Evolutionary conservation across 768 basidiomycete genomes (phyloP), one percentile per base, ranked within the genome.

Genomic region (Asterophora parasitica): DNA sequence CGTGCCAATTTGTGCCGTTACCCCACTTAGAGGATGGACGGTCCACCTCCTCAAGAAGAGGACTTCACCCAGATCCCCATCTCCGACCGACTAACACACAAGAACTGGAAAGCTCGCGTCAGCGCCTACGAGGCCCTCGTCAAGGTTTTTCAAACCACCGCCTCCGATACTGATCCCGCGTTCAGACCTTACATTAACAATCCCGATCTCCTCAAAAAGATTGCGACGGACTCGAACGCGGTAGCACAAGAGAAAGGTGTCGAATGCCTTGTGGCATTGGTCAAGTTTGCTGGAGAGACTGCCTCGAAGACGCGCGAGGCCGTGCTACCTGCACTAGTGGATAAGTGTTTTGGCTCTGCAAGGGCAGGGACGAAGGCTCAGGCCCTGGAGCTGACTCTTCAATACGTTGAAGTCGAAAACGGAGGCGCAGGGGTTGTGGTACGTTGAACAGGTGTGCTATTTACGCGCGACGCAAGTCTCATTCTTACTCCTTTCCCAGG

Each of bases 91-190:
- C 83, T 95, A 47, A 71, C 80, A 5, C 92, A 97, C 75, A 98
- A 97, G 78, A 95, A 95, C 65, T 99, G 96, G 96, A 98, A 98
- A 69, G 96, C 96, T 49, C 85, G 96, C 57, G 81, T 95, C 59
- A 92, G 82, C 65, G 96, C 81, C 52, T 99, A 98, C 66, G 88
- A 91, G 62, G 69, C 85, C 16, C 80, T 98, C 54, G 81, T 86
- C 71, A 85, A 88, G 68, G 83, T 79, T 49, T 96, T 96, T 65
- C 82, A 84, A 61, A 85, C 81, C 36, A 92, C 93, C 41, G 86
- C 86, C 57, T 92, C 92, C 40, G 95, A 98, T 64, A 81, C 82
- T 56, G 95, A 97, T 75, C 91, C 92, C 40, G 88, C 88, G 20
- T 98, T 99, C 75, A 84, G 82, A 58, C 89, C 91, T 10, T 98